A percentile compares a stretch with the other conserved stretches of the same genome.
Conservation (phyloP, 2,329 filamentous ascomycete species). For the Cercospora zeina region DNA sequence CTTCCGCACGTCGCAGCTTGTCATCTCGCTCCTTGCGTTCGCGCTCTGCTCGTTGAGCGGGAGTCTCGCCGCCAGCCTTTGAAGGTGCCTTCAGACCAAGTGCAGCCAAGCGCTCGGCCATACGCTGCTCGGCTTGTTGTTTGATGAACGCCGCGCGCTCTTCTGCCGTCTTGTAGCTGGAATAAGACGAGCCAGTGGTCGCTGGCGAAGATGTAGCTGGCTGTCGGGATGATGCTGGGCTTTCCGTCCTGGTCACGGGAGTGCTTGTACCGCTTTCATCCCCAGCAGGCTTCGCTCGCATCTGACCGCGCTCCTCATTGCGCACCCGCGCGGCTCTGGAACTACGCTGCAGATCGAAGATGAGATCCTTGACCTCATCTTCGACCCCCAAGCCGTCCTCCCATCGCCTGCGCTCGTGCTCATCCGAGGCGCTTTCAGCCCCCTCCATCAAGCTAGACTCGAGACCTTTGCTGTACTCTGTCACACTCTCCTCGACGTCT, state of each 20-base stretch:
- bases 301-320: conserved; percentile 53
- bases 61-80: conserved; percentile 71
- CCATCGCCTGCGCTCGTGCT: conserved; percentile 92
- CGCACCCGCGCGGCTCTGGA: conserved; percentile 73
- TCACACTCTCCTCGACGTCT: conserved; percentile 94
- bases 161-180: conserved; percentile 84
- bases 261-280: conserved; percentile 37
- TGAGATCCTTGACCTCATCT: conserved; percentile 95
- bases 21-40: conserved; percentile 86
- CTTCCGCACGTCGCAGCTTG: conserved; percentile 84
- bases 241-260: conserved; percentile 35
- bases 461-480: conserved; percentile 79
- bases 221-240: conserved; percentile 33
- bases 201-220: conserved; percentile 46
- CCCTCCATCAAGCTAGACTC: conserved; percentile 87
- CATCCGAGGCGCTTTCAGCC: conserved; percentile 69
- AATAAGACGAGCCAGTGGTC: conserved; percentile 65
- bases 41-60: conserved; percentile 81
- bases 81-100: conserved; percentile 82
- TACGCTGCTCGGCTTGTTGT: conserved; percentile 93
- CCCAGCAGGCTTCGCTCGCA: conserved; percentile 26
- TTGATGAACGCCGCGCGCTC: conserved; percentile 95
- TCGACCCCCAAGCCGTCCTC: conserved; percentile 95
- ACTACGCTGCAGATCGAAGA: conserved; percentile 88
- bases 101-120: conserved; percentile 92